These are phyloP conservation scores for Aspergillus hiratsukae DNA, from an alignment of 2,329 filamentous ascomycete genomes.

Conservation along the genomic window DNA sequence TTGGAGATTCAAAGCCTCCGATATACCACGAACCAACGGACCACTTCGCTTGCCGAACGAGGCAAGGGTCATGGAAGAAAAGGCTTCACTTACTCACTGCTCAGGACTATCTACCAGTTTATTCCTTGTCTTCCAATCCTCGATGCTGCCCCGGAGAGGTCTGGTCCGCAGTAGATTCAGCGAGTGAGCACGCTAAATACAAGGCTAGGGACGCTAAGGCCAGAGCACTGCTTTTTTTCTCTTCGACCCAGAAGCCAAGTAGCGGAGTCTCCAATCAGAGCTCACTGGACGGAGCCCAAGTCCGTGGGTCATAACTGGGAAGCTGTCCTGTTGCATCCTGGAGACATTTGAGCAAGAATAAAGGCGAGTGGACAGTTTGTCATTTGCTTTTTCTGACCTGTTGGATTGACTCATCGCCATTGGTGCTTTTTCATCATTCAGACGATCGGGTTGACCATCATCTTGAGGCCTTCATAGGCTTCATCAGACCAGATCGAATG, in stretches of 20 bases:
- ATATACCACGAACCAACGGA: not conserved
- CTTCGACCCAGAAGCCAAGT: slow-evolving; percentile 8
- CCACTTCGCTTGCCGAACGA: not conserved
- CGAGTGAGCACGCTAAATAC: slow-evolving; percentile 3
- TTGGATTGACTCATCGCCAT: not conserved
- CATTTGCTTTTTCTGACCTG: not conserved
- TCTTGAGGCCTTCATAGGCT: not conserved
- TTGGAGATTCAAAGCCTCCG: not conserved
- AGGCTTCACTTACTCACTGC: not conserved
- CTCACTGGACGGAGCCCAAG: slow-evolving; percentile 5
- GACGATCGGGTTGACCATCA: not conserved
- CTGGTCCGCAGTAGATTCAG: slow-evolving; percentile 14
- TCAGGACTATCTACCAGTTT: not conserved
- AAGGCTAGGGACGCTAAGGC: slow-evolving; percentile 1
- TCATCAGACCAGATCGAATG: too few species aligned
- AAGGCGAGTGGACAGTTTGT: not conserved
- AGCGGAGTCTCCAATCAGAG: slow-evolving; percentile 11
- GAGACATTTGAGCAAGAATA: not conserved
- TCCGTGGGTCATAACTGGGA: slow-evolving; percentile 11
- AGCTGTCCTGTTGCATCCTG: not conserved
- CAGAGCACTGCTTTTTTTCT: not conserved
- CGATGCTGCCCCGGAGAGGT: slow-evolving; percentile 10
- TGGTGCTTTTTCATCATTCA: not conserved
- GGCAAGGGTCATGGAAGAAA: slow-evolving; percentile 2
- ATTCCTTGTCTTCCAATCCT: not conserved